A percentile compares a stretch with the other conserved stretches of the same genome.
Evolutionary conservation across 139 green algal genomes (phyloP).

Genomic region (Zygnema cylindricum): DNA sequence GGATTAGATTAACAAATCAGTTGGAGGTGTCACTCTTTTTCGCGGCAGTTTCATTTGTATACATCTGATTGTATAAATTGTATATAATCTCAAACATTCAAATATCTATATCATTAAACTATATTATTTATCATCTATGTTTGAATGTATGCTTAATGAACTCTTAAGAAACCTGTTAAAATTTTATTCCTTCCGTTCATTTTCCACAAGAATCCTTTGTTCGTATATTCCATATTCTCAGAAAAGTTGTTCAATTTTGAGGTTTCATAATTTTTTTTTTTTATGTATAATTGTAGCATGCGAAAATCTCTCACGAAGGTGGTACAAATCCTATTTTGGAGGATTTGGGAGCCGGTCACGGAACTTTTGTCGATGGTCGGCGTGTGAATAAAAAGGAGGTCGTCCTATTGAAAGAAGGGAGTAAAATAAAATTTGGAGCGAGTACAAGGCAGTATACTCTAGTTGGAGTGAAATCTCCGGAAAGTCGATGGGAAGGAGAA

Average conservation of each 20-base stretch:
- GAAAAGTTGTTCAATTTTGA: not conserved
- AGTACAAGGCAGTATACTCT: constrained; percentile 12
- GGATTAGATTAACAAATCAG: too few species aligned
- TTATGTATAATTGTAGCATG: constrained; percentile 36
- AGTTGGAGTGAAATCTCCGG: not conserved
- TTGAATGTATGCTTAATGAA: not conserved
- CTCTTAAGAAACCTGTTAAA: not conserved
- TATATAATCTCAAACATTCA: too few species aligned
- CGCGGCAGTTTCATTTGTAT: too few species aligned
- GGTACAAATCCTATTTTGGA: not conserved
- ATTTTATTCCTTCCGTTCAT: not conserved
- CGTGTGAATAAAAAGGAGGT: not conserved
- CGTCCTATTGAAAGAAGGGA: not conserved
- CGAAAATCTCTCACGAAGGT: not conserved
- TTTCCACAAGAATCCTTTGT: not conserved
- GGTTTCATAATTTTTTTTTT: too few species aligned
- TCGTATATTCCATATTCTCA: not conserved
- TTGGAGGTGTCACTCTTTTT: too few species aligned
- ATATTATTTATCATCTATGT: not conserved
- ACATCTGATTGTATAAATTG: too few species aligned
- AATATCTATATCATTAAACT: not conserved
- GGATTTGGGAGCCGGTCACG: not conserved
- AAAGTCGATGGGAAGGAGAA: constrained; percentile 23
- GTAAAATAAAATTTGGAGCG: not conserved
- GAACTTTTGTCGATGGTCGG: constrained; percentile 19